Evolutionary conservation across 2,329 filamentous ascomycete genomes (phyloP).

Genomic region (Fusarium foetens): DNA sequence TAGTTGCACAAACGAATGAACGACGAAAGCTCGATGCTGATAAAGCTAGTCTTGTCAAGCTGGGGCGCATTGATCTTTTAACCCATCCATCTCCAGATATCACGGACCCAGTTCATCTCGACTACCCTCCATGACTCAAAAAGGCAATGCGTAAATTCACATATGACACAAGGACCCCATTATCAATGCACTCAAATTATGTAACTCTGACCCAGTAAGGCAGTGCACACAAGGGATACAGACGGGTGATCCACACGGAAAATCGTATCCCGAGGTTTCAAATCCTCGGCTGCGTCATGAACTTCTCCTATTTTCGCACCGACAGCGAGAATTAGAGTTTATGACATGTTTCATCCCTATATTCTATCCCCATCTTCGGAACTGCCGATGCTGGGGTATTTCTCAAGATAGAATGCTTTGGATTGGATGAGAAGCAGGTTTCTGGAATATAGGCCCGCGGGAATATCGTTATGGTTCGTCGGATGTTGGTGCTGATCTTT

Average conservation of each 20-base stretch:
- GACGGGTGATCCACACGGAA: background rate
- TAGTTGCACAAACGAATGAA: background rate
- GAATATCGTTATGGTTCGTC: too few species aligned
- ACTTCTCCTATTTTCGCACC: background rate
- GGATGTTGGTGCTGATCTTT: background rate
- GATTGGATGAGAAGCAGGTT: background rate
- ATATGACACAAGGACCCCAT: background rate
- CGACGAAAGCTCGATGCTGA: background rate
- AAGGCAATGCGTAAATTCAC: slow-evolving; percentile 8
- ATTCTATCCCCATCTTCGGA: background rate
- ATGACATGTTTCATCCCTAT: slow-evolving; percentile 6
- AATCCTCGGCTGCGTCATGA: background rate
- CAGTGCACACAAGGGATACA: background rate
- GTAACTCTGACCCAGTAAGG: background rate
- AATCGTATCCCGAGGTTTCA: slow-evolving; percentile 14
- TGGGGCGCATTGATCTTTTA: slow-evolving; percentile 10
- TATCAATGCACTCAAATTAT: background rate
- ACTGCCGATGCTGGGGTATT: background rate
- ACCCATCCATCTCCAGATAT: background rate
- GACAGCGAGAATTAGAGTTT: slow-evolving; percentile 14
- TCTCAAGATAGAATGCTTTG: background rate
- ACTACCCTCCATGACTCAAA: background rate
- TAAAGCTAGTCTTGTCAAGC: background rate
- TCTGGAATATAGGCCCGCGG: background rate
- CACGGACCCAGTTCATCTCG: background rate